These are phyloP conservation scores for Alternaria viburni DNA, from an alignment of 2,329 filamentous ascomycete species.

Conservation along the genomic window DNA sequence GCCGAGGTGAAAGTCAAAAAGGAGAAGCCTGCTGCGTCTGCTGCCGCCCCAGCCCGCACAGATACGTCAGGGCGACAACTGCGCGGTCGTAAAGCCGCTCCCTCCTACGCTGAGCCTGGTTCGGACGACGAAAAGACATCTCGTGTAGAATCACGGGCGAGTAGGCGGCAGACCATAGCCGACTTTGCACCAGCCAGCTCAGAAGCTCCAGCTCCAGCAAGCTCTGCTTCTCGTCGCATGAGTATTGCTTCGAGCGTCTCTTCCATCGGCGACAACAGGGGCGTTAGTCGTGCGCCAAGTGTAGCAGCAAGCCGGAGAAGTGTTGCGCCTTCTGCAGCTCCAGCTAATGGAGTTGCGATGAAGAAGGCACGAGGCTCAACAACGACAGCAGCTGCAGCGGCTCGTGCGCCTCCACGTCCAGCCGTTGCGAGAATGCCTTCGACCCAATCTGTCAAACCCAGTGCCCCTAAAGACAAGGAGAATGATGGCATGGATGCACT, in stretches of 20 bases:
- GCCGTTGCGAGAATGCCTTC: constrained; percentile 53
- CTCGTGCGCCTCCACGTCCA: constrained; percentile 43
- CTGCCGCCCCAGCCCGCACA: constrained; percentile 47
- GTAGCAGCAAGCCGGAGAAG: constrained; percentile 48
- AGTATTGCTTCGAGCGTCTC: constrained; percentile 55
- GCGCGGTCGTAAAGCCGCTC: constrained; percentile 67
- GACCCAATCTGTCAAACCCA: constrained; percentile 35
- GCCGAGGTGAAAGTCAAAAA: constrained; percentile 62
- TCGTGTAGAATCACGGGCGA: constrained; percentile 34
- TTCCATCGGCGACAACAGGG: constrained; percentile 44
- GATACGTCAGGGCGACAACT: constrained; percentile 66
- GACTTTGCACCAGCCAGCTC: constrained; percentile 38
- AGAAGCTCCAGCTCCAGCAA: constrained; percentile 30
- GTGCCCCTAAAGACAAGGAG: constrained; percentile 28
- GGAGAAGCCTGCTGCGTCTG: constrained; percentile 56
- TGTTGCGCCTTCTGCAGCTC: constrained; percentile 25
- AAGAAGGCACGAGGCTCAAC: constrained; percentile 66
- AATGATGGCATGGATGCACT: constrained; percentile 56
- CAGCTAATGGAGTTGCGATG: constrained; percentile 53
- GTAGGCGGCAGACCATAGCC: constrained; percentile 50
- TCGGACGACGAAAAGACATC: constrained; percentile 43
- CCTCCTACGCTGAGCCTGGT: constrained; percentile 62
- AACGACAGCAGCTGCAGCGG: constrained; percentile 44
- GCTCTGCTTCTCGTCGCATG: constrained; percentile 47
- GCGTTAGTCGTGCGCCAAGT: constrained; percentile 44